Percentiles rank a stretch among this genome's conserved stretches.
These are phyloP conservation scores for Plasmopara halstedii DNA, from an alignment of 352 stramenopile genomes.

Conservation along the genomic window DNA sequence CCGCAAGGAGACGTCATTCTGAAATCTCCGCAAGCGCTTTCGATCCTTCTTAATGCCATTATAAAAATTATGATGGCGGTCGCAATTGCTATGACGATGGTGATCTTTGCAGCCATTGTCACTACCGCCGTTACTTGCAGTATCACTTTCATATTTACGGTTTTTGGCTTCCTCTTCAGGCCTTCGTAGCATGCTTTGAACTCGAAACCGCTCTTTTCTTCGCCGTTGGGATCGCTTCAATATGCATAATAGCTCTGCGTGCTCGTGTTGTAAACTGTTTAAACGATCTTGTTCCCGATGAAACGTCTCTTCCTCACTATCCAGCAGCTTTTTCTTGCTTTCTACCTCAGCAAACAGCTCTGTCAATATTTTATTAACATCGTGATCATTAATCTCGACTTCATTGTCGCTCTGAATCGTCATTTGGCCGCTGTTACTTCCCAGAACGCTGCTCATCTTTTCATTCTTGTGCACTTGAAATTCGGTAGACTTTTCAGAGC, in stretches of 20 bases:
- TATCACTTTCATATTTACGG: constrained; percentile 8
- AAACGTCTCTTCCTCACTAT: constrained; percentile 28
- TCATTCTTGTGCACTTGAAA: constrained; percentile 22
- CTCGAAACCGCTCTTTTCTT: constrained; percentile 23
- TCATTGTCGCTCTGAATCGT: constrained; percentile 1
- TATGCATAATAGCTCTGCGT: constrained; percentile 27
- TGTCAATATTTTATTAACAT: constrained; percentile 25
- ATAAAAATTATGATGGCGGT: constrained; percentile 1
- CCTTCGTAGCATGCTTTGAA: constrained; percentile 26
- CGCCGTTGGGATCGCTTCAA: constrained; percentile 33
- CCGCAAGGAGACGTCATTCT: constrained; percentile 36
- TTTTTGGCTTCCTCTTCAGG: constrained; percentile 5
- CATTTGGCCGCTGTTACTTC: constrained; percentile 4
- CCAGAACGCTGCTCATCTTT: constrained; percentile 6
- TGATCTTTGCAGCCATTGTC: constrained; percentile 10
- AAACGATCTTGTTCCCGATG: constrained; percentile 20
- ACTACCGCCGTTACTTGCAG: constrained; percentile 5
- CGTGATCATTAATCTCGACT: constrained; percentile 7
- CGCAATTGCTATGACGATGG: constrained; percentile 2
- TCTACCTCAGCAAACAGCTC: constrained; percentile 22
- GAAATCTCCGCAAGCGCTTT: constrained; percentile 31
- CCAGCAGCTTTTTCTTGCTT: constrained; percentile 29
- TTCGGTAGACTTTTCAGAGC: constrained; percentile 28
- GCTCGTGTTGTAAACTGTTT: constrained; percentile 25
- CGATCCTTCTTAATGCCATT: constrained; percentile 34